phyloP scores from a whole-genome alignment of 345 rosid genomes.

The Salix arbutifolia region DNA sequence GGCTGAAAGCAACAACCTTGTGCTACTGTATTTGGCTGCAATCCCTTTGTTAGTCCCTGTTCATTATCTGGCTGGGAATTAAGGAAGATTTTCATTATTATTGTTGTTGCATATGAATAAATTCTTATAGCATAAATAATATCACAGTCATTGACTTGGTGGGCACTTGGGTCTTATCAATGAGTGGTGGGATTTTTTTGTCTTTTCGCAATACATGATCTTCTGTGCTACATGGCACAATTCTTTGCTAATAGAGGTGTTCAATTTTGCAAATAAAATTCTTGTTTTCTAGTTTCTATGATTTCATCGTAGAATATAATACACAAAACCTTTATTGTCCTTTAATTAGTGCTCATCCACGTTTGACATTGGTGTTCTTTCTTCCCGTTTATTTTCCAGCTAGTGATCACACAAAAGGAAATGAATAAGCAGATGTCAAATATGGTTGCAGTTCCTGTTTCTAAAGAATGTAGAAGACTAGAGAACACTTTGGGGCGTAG shows the following conservation, averaged over 20 bases:
- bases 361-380: background rate
- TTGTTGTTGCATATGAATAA: background rate
- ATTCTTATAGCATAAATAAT: background rate
- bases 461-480: slow-evolving; percentile 73
- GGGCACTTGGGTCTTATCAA: background rate
- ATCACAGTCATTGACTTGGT: background rate
- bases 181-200: background rate
- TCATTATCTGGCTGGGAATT: background rate
- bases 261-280: background rate
- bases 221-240: background rate
- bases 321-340: background rate
- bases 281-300: background rate
- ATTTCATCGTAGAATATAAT: background rate
- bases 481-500: slow-evolving; percentile 65
- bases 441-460: slow-evolving; percentile 46
- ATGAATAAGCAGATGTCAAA: slow-evolving; percentile 73
- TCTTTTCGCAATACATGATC: background rate
- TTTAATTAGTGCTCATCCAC: background rate
- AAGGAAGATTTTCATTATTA: background rate
- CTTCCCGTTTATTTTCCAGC: slow-evolving; percentile 35
- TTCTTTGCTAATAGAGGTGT: background rate
- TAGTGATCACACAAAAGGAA: slow-evolving; percentile 62
- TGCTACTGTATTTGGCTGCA: background rate
- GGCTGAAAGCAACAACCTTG: background rate
- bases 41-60: background rate